Percentiles rank a stretch among this genome's conserved stretches.
Evolutionary conservation across 108 stramenopile species (phyloP).

Genomic region (Nitzschia palea): DNA sequence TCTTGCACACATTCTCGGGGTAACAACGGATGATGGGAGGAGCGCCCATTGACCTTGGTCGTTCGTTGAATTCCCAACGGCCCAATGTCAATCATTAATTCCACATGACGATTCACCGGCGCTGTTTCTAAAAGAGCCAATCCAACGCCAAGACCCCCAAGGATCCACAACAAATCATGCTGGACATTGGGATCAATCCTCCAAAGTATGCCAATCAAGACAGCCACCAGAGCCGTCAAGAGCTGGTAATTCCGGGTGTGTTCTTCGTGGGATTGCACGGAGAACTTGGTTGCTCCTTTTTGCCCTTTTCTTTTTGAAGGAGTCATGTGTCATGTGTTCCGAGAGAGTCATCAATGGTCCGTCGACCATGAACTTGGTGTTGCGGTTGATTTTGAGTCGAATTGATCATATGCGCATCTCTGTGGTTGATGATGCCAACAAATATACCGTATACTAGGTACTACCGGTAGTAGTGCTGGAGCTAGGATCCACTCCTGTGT

Average conservation of each 20-base stretch:
- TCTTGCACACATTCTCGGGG: slow-evolving; percentile 23
- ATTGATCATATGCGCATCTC: no score
- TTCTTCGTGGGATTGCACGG: slow-evolving; percentile 5
- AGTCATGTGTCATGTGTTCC: no score
- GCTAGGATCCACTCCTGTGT: no score
- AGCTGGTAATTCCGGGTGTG: not conserved
- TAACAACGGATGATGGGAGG: slow-evolving; percentile 21
- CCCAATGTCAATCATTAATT: slow-evolving; percentile 12
- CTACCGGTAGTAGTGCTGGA: no score
- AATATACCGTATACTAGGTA: no score
- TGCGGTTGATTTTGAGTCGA: no score
- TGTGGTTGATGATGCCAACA: no score
- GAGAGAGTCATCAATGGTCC: no score
- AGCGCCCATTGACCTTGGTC: not conserved
- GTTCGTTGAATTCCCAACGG: slow-evolving; percentile 34
- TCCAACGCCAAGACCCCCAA: slow-evolving; percentile 11
- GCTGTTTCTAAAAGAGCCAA: slow-evolving; percentile 15
- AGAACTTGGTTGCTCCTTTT: not conserved
- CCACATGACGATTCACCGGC: not conserved
- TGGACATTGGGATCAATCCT: slow-evolving; percentile 1
- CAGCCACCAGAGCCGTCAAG: not conserved
- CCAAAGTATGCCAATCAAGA: not conserved
- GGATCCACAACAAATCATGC: slow-evolving; percentile 12
- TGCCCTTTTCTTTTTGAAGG: no score
- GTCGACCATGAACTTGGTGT: no score